Conservation (phyloP, 345 rosid genomes). For the Eucalyptus polybractea region DNA sequence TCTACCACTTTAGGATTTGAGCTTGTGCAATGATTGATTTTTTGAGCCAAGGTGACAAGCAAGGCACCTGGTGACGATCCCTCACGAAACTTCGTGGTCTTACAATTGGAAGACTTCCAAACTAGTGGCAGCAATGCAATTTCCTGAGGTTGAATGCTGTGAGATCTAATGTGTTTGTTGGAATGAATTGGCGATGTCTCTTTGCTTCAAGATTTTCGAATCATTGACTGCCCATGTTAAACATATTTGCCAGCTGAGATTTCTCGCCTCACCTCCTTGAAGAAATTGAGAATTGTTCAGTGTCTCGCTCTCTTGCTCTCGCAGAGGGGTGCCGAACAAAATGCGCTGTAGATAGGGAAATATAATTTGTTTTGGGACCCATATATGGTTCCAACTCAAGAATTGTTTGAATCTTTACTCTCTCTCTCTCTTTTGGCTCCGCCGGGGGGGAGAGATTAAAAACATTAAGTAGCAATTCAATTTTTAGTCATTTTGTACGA, state of each 20-base stretch:
- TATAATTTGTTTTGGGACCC: too few relatives aligned
- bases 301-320: background rate
- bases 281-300: background rate
- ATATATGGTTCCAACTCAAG: too few relatives aligned
- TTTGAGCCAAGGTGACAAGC: background rate
- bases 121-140: background rate
- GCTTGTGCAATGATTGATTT: too few relatives aligned
- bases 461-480: background rate
- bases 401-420: too few relatives aligned
- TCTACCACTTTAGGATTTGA: background rate
- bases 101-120: background rate
- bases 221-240: background rate
- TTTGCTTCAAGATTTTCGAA: background rate
- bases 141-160: background rate
- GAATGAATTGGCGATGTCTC: background rate
- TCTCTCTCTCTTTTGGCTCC: fast-evolving
- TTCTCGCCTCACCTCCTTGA: background rate
- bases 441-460: background rate
- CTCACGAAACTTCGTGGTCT: background rate
- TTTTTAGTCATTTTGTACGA: background rate
- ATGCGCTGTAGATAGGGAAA: too few relatives aligned
- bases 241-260: background rate
- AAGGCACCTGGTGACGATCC: background rate
- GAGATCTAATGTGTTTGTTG: background rate
- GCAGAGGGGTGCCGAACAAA: background rate